phyloP scores from a whole-genome alignment of 768 basidiomycete species.

The Multifurca ochricompacta region DNA sequence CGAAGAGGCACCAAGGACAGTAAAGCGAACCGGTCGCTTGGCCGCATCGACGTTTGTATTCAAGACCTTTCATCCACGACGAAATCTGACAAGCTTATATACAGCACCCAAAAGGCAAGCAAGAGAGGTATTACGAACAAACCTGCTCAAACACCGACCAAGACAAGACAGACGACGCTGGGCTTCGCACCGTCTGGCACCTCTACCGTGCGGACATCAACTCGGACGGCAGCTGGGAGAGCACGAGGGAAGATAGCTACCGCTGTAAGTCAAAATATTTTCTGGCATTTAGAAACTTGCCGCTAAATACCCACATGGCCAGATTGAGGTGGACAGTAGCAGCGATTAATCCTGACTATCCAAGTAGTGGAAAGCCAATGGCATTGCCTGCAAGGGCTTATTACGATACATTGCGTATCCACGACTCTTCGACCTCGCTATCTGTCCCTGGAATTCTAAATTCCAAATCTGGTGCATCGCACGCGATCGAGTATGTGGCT shows the following conservation, averaged over 20 bases:
- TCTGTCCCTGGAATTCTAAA: too few relatives aligned
- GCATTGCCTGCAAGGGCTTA: neutral
- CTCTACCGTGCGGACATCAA: conserved; percentile 41
- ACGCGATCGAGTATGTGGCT: neutral
- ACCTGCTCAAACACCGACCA: conserved; percentile 28
- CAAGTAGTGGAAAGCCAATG: neutral
- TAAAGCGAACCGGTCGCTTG: conserved; percentile 56
- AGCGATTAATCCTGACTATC: conserved; percentile 14
- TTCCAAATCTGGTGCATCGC: conserved; percentile 1
- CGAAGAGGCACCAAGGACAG: conserved; percentile 39
- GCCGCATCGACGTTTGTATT: conserved; percentile 51
- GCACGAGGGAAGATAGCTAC: conserved; percentile 55
- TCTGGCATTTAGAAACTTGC: neutral
- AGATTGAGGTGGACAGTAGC: conserved; percentile 24
- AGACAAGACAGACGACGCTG: conserved; percentile 47
- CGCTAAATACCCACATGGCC: neutral
- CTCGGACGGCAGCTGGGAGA: conserved; percentile 60
- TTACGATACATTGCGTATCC: neutral
- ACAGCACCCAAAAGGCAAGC: conserved; percentile 29
- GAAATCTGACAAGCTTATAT: neutral
- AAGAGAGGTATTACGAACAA: conserved; percentile 53
- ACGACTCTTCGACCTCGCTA: too few relatives aligned
- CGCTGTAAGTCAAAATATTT: conserved; percentile 29
- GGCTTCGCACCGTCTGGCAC: conserved; percentile 44
- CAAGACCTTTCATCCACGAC: neutral